A percentile compares a stretch with the other conserved stretches of the same genome.
These are phyloP conservation scores for Fusarium stilboides DNA, from an alignment of 2,329 filamentous ascomycete species.

Conservation along the genomic window DNA sequence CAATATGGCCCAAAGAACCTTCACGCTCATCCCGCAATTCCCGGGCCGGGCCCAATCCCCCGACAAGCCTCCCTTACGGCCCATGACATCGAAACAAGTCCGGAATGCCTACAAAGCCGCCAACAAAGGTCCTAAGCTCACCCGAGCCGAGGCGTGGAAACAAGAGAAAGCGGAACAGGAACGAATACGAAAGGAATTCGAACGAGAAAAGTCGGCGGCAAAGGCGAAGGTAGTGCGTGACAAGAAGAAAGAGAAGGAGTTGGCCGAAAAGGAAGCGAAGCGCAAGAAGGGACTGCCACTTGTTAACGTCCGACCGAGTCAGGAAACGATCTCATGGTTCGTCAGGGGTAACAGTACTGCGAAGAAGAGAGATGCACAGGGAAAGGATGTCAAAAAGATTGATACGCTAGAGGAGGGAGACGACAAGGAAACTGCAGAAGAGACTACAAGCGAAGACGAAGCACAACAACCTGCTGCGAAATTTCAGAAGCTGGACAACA, in stretches of 20 bases:
- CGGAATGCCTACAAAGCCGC: conserved; percentile 57
- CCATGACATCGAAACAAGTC: conserved; percentile 62
- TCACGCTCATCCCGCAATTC: conserved; percentile 60
- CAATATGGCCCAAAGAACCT: conserved; percentile 61
- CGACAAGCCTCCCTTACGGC: conserved; percentile 43
- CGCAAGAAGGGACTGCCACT: conserved; percentile 68
- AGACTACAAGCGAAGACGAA: conserved; percentile 2
- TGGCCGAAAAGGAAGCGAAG: conserved; percentile 64
- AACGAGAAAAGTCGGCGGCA: conserved; percentile 63
- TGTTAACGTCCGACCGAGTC: conserved; percentile 69
- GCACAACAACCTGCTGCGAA: conserved; percentile 1
- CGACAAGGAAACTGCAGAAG: not conserved
- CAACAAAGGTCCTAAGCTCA: conserved; percentile 56
- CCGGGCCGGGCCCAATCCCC: conserved; percentile 42
- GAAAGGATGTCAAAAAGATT: conserved; percentile 30
- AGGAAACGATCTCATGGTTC: conserved; percentile 71
- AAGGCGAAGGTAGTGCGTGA: conserved; percentile 67
- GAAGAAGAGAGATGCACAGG: conserved; percentile 52
- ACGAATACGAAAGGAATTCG: conserved; percentile 67
- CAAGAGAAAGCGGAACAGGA: conserved; percentile 67
- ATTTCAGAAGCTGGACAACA: conserved; percentile 20
- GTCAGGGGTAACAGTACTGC: conserved; percentile 56
- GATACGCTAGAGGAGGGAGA: conserved; percentile 14
- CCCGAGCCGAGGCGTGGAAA: conserved; percentile 57
- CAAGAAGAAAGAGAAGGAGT: conserved; percentile 69